Percentiles rank a stretch among this genome's conserved stretches.
Evolutionary conservation across 441 rosid species (phyloP).

Genomic region (Adansonia grandidieri): DNA sequence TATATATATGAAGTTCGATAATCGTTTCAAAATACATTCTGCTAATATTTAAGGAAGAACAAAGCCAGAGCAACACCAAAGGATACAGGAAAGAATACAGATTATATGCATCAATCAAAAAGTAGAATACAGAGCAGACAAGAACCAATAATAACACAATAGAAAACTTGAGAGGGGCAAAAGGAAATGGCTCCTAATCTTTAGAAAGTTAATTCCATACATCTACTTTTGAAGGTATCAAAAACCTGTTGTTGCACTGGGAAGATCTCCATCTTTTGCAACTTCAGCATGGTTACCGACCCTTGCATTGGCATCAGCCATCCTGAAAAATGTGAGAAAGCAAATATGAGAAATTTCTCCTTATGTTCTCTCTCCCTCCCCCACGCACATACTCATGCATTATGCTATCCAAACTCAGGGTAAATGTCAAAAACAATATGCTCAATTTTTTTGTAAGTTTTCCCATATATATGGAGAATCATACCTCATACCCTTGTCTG

Average conservation of each 20-base stretch:
- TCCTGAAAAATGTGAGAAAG: conserved; percentile 45
- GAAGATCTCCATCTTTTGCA: conserved; percentile 32
- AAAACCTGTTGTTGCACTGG: conserved; percentile 32
- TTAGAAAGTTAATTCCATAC: conserved; percentile 22
- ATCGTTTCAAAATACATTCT: too few species aligned
- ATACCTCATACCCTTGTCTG: too few species aligned
- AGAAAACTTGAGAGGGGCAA: neutral
- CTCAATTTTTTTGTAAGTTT: too few species aligned
- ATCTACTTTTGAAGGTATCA: conserved; percentile 49
- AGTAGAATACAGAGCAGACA: neutral
- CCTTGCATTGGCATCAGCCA: conserved; percentile 32
- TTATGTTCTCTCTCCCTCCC: neutral
- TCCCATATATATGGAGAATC: too few species aligned
- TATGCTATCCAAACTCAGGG: too few species aligned
- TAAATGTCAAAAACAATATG: too few species aligned
- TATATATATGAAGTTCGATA: too few species aligned
- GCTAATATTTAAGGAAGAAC: too few species aligned
- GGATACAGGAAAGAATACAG: conserved; percentile 15
- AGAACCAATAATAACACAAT: conserved; percentile 6
- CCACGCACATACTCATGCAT: neutral
- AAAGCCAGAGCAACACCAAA: neutral
- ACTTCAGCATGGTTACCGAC: conserved; percentile 37
- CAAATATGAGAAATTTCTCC: neutral
- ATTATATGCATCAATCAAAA: too few species aligned
- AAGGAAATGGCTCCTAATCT: conserved; percentile 5